phyloP scores from a whole-genome alignment of 768 basidiomycete species.

The Boletellus ananiceps region DNA sequence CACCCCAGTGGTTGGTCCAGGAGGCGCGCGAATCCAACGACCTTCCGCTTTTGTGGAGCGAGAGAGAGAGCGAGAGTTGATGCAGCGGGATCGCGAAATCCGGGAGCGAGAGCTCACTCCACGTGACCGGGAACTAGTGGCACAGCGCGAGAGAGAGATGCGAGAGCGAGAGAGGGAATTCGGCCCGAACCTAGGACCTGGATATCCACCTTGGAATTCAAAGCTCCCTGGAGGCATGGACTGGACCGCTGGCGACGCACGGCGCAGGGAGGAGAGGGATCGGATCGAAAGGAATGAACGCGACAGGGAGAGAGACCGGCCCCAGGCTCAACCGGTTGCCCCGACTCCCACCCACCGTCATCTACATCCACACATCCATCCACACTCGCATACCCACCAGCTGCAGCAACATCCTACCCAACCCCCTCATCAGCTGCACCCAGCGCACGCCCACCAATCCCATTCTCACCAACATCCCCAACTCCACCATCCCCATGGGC shows the following conservation, averaged over 20 bases:
- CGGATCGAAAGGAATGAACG: constrained; percentile 22
- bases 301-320: constrained; percentile 30
- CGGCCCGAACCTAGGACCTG: constrained; percentile 21
- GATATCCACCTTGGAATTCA: constrained; percentile 29
- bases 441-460: constrained; percentile 25
- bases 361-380: constrained; percentile 31
- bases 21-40: constrained; percentile 21
- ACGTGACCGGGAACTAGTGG: constrained; percentile 21
- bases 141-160: constrained; percentile 24
- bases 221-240: constrained; percentile 31
- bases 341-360: constrained; percentile 28
- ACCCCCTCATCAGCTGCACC: constrained; percentile 25
- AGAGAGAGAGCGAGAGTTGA: constrained; percentile 25
- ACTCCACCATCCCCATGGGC: constrained; percentile 26
- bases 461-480: constrained; percentile 33
- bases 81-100: constrained; percentile 28
- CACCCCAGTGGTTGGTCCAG: constrained; percentile 13
- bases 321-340: constrained; percentile 22
- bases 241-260: constrained; percentile 31
- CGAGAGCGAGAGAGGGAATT: constrained; percentile 25
- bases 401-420: constrained; percentile 21
- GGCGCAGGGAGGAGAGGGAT: constrained; percentile 35
- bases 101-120: constrained; percentile 18
- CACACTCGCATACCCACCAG: constrained; percentile 34
- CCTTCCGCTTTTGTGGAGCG: constrained; percentile 31